Percentiles rank a stretch among this genome's conserved stretches.
Evolutionary conservation across 352 stramenopile species (phyloP).

Genomic region (Phytophthora pini): DNA sequence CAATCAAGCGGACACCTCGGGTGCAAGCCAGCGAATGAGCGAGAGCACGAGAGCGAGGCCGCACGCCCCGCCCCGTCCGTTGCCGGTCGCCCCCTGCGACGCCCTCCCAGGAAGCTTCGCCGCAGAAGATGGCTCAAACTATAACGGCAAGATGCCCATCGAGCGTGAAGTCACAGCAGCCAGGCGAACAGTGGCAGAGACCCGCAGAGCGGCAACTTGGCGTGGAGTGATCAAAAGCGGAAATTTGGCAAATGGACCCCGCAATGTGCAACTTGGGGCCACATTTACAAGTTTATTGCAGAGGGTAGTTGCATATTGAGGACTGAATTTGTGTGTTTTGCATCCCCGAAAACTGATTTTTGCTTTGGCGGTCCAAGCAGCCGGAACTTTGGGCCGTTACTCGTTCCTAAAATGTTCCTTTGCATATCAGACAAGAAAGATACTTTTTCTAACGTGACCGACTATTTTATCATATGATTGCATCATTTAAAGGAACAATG

Average conservation of each 20-base stretch:
- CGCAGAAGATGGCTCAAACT: slow-evolving; percentile 23
- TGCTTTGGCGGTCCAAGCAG: not conserved
- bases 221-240: not conserved
- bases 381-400: not conserved
- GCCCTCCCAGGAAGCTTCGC: slow-evolving; percentile 34
- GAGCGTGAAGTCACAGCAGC: slow-evolving; percentile 29
- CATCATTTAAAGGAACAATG: not conserved
- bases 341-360: slow-evolving; percentile 4
- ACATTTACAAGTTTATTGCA: not conserved
- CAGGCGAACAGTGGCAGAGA: slow-evolving; percentile 32
- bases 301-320: slow-evolving; percentile 1
- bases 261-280: not conserved
- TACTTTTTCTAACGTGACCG: slow-evolving; percentile 27
- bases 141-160: slow-evolving; percentile 38
- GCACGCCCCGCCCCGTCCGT: slow-evolving; percentile 26
- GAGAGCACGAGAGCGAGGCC: slow-evolving; percentile 8
- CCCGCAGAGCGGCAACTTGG: slow-evolving; percentile 6
- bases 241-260: not conserved
- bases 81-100: slow-evolving; percentile 22
- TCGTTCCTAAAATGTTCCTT: slow-evolving; percentile 11
- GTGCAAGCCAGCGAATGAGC: slow-evolving; percentile 34
- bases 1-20: slow-evolving; percentile 21
- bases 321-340: not conserved
- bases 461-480: slow-evolving; percentile 3
- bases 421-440: slow-evolving; percentile 30